Evolutionary conservation across 116 monocot genomes (phyloP), one percentile per base, ranked within the genome.

Genomic region (Phalaenopsis hybrid): DNA sequence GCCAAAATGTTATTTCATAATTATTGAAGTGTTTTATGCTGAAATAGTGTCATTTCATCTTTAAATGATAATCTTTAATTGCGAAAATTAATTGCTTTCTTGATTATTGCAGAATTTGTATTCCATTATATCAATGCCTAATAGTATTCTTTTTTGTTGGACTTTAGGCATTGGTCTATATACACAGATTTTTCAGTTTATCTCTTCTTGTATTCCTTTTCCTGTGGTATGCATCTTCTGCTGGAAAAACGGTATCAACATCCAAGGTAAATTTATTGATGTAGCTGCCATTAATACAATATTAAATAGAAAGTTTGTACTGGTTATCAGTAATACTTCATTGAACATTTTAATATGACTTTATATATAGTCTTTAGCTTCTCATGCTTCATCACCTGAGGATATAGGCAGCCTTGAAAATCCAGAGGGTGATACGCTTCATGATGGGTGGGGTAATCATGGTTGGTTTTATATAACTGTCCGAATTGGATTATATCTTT

Each of bases 111-210:
- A 55, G 16, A 55, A 4, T 55, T 55, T 55, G 55, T 55, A 15
- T n/a, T 20, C 20, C 75, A 75, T 75, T n/a, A 44, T 46, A 23
- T 46, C 9, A 9, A n/a, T 46, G 4, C 20, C 17, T 44, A 0
- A 46, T 44, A 46, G 21, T 75, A 46, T 75, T 75, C 44, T 46
- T 75, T n/a, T 46, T 75, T 82, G 52, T 88, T 79, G 79, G 78
- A 83, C 86, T 88, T 81, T 87, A 96, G 96, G 97, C 97, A 61
- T 83, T 97, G 91, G 87, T 91, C 77, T 85, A 89, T 51, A 91
- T 97, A 85, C 97, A 94, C 88, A 90, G 97, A 80, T 93, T 97
- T 84, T 97, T 97, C 81, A 89, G 94, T 75, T 33, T 94, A 63
- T 92, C 92, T 57, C 92, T 97, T 85, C 81, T 94, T 73, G 16